phyloP scores from a whole-genome alignment of 2,329 filamentous ascomycete genomes.

The Bipolaris zeicola region DNA sequence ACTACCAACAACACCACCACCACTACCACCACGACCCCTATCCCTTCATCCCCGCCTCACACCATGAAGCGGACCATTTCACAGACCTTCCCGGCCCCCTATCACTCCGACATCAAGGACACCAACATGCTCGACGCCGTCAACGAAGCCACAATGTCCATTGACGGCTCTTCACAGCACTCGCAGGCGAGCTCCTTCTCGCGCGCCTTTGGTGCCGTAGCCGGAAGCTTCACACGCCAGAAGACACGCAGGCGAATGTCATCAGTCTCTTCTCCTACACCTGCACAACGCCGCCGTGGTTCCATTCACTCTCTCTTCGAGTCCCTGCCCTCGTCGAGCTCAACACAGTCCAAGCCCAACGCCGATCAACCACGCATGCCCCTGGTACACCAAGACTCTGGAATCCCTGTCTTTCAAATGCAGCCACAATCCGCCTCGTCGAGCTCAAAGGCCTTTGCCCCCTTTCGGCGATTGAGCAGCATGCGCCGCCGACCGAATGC shows the following conservation, averaged over 20 bases:
- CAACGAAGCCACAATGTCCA: constrained; percentile 31
- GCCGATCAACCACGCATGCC: constrained; percentile 30
- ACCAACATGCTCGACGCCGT: constrained; percentile 36
- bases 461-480: constrained; percentile 38
- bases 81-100: constrained; percentile 43
- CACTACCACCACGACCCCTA: constrained; percentile 29
- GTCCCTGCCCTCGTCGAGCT: constrained; percentile 19
- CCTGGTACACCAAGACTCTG: constrained; percentile 44
- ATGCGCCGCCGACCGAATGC: constrained; percentile 40
- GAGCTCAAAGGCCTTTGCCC: constrained; percentile 30
- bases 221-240: constrained; percentile 38
- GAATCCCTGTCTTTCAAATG: constrained; percentile 27
- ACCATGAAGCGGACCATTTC: constrained; percentile 47
- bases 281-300: constrained; percentile 32
- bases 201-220: constrained; percentile 36
- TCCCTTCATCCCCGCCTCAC: constrained; percentile 17
- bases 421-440: constrained; percentile 13
- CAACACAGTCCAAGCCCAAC: constrained; percentile 25
- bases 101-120: constrained; percentile 31
- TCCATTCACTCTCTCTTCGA: constrained; percentile 40
- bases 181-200: constrained; percentile 39
- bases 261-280: constrained; percentile 35
- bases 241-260: constrained; percentile 44
- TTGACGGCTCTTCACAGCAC: constrained; percentile 21
- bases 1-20: not conserved